Base-by-base conservation (phyloP, 2,329 filamentous ascomycete species). In the Chrysoporthe deuterocubensis region DNA sequence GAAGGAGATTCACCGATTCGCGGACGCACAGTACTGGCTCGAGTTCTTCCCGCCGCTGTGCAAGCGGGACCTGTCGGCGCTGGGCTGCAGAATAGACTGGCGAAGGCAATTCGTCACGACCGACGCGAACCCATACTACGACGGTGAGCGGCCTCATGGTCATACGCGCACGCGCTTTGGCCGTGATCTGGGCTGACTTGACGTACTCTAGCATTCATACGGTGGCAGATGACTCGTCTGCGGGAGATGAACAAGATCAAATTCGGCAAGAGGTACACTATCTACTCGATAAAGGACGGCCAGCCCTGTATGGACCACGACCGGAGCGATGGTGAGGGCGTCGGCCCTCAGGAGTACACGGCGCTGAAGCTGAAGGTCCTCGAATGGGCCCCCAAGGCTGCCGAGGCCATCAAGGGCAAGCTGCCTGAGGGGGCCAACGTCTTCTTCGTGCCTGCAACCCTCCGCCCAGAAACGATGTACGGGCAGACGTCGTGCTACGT, bases 391-490 rank as follows among this genome's bases (percentile, higher is more conserved):
- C 88, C 91, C 42, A 86, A 90, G 71, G 92, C 93, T 34, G 87
- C 89, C 71, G 87, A 91, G 72, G 82, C 87, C 64, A 81, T 98
- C 68, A 86, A 90, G 77, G 90, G 88, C 71, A 96, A 95, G 82
- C 82, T 98, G 4, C 92, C 95, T 6, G 85, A 89, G 46, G 89
- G 87, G 71, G 90, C 92, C 58, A 91, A 91, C 70, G 90, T 97
- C 67, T 98, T 91, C 82, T 91, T 98, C 75, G 89, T 98, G 14
- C 92, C 96, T 14, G 96, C 96, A 18, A 98, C 96, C 66, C 86
- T 99, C 70, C 87, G 96, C 70, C 93, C 96, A 2, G 96, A 99
- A 84, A 99, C 96, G 46, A 98, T 99, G 95, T 99, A 98, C 77
- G 96, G 96, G 52, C 96, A 98, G 80, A 96, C 90, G 4, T 96